These are phyloP conservation scores for Vitis rotundifolia DNA, from an alignment of 164 flowering plant species.

Conservation along the genomic window DNA sequence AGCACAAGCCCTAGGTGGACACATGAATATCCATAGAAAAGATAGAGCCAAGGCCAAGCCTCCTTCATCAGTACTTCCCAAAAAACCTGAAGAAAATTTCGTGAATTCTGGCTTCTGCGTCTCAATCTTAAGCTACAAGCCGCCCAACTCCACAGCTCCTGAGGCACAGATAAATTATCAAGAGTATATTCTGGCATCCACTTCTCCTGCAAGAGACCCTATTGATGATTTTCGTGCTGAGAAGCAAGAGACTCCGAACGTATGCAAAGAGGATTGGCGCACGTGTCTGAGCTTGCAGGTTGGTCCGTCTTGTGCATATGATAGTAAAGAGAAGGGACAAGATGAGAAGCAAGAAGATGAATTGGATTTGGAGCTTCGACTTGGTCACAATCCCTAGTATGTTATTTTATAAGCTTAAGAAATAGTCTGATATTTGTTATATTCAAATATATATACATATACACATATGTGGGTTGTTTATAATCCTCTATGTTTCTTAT, in stretches of 20 bases:
- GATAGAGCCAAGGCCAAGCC: slow-evolving; percentile 47
- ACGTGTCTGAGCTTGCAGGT: slow-evolving; percentile 21
- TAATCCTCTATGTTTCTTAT: no score
- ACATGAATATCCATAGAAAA: slow-evolving; percentile 67
- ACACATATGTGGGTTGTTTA: no score
- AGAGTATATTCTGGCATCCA: slow-evolving; percentile 22
- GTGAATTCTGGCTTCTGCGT: background rate
- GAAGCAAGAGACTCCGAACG: slow-evolving; percentile 14
- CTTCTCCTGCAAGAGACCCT: slow-evolving; percentile 7
- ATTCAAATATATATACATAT: no score
- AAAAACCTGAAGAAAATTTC: slow-evolving; percentile 9
- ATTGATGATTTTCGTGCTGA: slow-evolving; percentile 3
- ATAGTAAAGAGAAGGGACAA: slow-evolving; percentile 15
- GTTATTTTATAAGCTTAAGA: background rate
- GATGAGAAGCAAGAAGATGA: slow-evolving; percentile 29
- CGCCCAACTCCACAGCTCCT: slow-evolving; percentile 6
- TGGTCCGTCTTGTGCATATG: slow-evolving; percentile 15
- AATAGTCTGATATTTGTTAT: no score
- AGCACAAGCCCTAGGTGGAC: slow-evolving; percentile 71
- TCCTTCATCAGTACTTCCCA: slow-evolving; percentile 10
- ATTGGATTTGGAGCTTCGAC: slow-evolving; percentile 64
- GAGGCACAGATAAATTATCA: slow-evolving; percentile 23
- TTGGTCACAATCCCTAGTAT: slow-evolving; percentile 44
- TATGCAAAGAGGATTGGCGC: slow-evolving; percentile 24
- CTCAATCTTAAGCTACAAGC: slow-evolving; percentile 13